Percentiles rank a stretch among this genome's conserved stretches.
Evolutionary conservation across 345 rosid species (phyloP).

Genomic region (Moricandia moricandioides): DNA sequence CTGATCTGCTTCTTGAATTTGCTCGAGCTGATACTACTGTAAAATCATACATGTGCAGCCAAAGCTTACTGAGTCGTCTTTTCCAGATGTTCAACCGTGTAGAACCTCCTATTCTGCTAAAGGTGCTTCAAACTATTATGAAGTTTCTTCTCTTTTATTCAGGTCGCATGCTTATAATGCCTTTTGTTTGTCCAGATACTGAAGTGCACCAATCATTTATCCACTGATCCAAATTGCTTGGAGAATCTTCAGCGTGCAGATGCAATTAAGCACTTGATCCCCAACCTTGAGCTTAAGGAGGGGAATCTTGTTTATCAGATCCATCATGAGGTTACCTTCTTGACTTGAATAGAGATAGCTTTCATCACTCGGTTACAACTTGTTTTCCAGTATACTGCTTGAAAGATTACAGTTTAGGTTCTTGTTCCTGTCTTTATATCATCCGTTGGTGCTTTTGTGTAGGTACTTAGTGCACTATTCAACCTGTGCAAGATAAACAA

Average conservation of each 20-base stretch:
- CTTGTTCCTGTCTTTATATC: neutral
- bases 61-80: slow-evolving; percentile 81
- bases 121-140: slow-evolving; percentile 45
- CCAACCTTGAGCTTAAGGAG: slow-evolving; percentile 91
- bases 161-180: slow-evolving; percentile 4
- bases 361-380: neutral
- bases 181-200: slow-evolving; percentile 54
- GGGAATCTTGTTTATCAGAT: slow-evolving; percentile 73
- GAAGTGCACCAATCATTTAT: slow-evolving; percentile 78
- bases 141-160: slow-evolving; percentile 5
- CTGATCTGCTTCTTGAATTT: slow-evolving; percentile 95
- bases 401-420: slow-evolving; percentile 2
- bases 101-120: slow-evolving; percentile 84
- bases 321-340: slow-evolving; percentile 69
- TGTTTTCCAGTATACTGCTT: neutral
- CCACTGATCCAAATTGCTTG: slow-evolving; percentile 94
- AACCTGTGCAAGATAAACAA: slow-evolving; percentile 99
- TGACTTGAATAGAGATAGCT: slow-evolving; percentile 19
- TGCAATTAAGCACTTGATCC: slow-evolving; percentile 91
- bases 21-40: slow-evolving; percentile 92
- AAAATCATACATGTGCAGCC: slow-evolving; percentile 89
- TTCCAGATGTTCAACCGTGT: slow-evolving; percentile 89
- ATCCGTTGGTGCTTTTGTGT: slow-evolving; percentile 20
- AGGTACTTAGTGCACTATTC: slow-evolving; percentile 96
- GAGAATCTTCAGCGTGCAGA: slow-evolving; percentile 98